Percentiles rank a stretch among this genome's conserved stretches.
Conservation (phyloP, 2,329 filamentous ascomycete species). For the Stachybotrys echinatus region DNA sequence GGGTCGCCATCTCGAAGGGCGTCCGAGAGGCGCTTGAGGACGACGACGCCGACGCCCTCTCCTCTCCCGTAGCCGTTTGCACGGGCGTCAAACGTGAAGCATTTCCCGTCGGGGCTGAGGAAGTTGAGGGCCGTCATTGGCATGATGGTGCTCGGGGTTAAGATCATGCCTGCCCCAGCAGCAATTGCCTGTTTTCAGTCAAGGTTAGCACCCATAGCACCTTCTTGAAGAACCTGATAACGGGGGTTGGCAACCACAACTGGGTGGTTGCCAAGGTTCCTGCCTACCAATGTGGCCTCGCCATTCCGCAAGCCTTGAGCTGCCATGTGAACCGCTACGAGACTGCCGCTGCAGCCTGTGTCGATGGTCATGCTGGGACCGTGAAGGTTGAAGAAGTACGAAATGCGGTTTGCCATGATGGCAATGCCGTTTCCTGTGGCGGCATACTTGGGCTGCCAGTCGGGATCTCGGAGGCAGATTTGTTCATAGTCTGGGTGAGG, state of each 20-base stretch:
- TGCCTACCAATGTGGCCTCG: conserved; percentile 34
- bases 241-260: too few relatives aligned
- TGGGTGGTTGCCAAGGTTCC: background rate
- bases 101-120: conserved; percentile 44
- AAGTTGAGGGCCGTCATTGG: conserved; percentile 51
- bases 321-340: conserved; percentile 49
- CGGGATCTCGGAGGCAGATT: conserved; percentile 42
- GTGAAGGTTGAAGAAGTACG: conserved; percentile 48
- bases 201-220: conserved; percentile 9
- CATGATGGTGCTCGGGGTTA: conserved; percentile 50
- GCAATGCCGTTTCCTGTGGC: conserved; percentile 48
- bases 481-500: conserved; percentile 40
- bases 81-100: conserved; percentile 49
- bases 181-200: conserved; percentile 35
- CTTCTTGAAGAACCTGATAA: background rate
- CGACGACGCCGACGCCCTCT: conserved; percentile 55
- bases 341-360: conserved; percentile 52
- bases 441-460: conserved; percentile 44
- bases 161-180: conserved; percentile 46
- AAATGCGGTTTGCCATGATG: conserved; percentile 51
- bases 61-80: conserved; percentile 61
- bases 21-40: conserved; percentile 54
- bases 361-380: conserved; percentile 54
- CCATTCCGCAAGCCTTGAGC: conserved; percentile 41
- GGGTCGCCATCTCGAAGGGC: conserved; percentile 55